Percentiles rank a stretch among this genome's conserved stretches.
These are phyloP conservation scores for Physcomitrium patens DNA, from an alignment of 225 moss, liverwort and hornwort species.

Conservation along the genomic window DNA sequence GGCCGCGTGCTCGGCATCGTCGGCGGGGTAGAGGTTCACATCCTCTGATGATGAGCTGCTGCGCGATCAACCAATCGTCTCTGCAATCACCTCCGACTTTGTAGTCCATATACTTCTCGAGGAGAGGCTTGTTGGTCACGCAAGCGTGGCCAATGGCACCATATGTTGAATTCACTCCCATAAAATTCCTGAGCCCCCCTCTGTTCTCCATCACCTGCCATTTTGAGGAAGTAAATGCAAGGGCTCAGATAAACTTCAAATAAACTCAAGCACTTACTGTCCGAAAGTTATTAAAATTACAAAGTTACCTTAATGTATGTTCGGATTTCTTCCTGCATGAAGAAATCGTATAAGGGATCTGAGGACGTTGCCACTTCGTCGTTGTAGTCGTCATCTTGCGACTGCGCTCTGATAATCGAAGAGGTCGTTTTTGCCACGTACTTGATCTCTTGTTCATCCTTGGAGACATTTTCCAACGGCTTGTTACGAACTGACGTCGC, in stretches of 20 bases:
- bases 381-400: too few relatives aligned
- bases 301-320: not conserved
- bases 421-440: too few relatives aligned
- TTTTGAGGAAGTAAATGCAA: not conserved
- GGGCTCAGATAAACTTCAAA: not conserved
- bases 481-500: too few relatives aligned
- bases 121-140: constrained; percentile 45
- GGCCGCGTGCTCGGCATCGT: constrained; percentile 61
- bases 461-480: too few relatives aligned
- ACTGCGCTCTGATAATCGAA: too few relatives aligned
- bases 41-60: constrained; percentile 60
- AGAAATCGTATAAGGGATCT: not conserved
- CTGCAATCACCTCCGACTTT: constrained; percentile 55
- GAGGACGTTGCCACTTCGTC: too few relatives aligned
- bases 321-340: not conserved
- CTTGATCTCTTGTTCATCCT: too few relatives aligned
- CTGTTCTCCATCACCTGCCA: not conserved
- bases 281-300: not conserved
- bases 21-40: constrained; percentile 81
- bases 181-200: not conserved
- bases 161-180: constrained; percentile 1
- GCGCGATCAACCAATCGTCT: constrained; percentile 66
- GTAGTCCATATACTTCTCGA: constrained; percentile 63
- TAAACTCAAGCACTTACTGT: not conserved
- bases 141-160: constrained; percentile 53